Base-by-base conservation (phyloP, 371 early-diverging fungal species). In the Lichtheimia hyalospora region DNA sequence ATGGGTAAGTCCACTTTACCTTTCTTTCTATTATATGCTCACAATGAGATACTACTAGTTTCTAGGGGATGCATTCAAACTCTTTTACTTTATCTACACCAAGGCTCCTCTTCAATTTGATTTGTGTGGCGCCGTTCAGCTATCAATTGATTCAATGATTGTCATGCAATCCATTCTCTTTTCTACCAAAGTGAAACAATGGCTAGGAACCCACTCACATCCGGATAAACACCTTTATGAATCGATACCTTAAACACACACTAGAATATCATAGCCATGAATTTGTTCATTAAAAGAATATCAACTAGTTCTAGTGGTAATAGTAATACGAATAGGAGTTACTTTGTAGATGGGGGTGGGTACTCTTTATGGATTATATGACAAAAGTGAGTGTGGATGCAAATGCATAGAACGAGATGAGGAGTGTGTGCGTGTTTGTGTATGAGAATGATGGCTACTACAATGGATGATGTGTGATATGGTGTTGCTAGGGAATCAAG, bases 41-140 rank as follows among this genome's bases (percentile, higher is more conserved):
- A 34, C 6, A 28, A 23, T 41, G 21, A 6, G n/a, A 10, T 24
- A 24, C 14, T 14, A 2, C 12, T 63, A 76, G 87, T 76, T 84
- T 18, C 41, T 82, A 40, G 88, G 88, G n/a, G 88, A 88, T 59
- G 66, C 80, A 8, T 85, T 86, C 68, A 88, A 88, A 65, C 68
- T 83, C 8, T 80, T 77, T 62, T 86, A 86, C 53, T 88, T 84
- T 56, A 71, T 84, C n/a, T 71, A 60, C 44, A 81, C 77, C 6
- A 55, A 68, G 18, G 69, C 85, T 18, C 87, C 87, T n/a, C 61
- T 83, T n/a, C 87, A 88, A 58, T 88, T 88, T 44, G 65, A 83
- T 44, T 70, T 83, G 14, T 88, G 88, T 51, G 88, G 86, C 3
- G 75, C 80, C 7, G 67, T 88, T 54, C 87, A 88, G 54, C 69